These are phyloP conservation scores for Pythium diclinum DNA, from an alignment of 352 stramenopile genomes.

Conservation along the genomic window DNA sequence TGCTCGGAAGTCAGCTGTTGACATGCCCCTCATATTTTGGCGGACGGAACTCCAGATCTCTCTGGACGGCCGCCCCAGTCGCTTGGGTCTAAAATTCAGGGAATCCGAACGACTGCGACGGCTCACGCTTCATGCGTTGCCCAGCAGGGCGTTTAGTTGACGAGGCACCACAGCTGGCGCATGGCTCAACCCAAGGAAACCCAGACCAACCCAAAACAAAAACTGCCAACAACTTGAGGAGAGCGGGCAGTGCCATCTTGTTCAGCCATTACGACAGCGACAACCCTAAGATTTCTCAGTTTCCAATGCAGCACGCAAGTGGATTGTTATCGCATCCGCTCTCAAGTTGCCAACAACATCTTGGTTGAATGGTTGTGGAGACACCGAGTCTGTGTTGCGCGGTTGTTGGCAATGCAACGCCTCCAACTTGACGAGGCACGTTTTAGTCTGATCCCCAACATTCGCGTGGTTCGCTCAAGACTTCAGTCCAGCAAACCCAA, in stretches of 20 bases:
- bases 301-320: neutral
- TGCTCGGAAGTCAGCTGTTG: constrained; percentile 10
- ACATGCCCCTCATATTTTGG: neutral
- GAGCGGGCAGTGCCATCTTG: too few species aligned
- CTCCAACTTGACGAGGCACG: too few species aligned
- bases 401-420: neutral
- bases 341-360: neutral
- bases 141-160: neutral
- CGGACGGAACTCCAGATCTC: neutral
- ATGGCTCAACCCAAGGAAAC: neutral
- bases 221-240: neutral
- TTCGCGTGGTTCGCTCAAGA: too few species aligned
- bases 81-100: neutral
- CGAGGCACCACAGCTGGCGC: neutral
- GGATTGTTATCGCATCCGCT: neutral
- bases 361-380: too few species aligned
- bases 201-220: neutral
- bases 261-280: neutral
- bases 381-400: neutral
- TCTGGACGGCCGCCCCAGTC: neutral
- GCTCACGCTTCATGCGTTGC: neutral
- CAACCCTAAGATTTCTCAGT: neutral
- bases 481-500: neutral
- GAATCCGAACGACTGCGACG: too few species aligned
- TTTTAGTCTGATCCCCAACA: too few species aligned